Percentiles rank a stretch among this genome's conserved stretches.
Evolutionary conservation across 257 asterid species (phyloP).

Genomic region (Scutellaria baicalensis): DNA sequence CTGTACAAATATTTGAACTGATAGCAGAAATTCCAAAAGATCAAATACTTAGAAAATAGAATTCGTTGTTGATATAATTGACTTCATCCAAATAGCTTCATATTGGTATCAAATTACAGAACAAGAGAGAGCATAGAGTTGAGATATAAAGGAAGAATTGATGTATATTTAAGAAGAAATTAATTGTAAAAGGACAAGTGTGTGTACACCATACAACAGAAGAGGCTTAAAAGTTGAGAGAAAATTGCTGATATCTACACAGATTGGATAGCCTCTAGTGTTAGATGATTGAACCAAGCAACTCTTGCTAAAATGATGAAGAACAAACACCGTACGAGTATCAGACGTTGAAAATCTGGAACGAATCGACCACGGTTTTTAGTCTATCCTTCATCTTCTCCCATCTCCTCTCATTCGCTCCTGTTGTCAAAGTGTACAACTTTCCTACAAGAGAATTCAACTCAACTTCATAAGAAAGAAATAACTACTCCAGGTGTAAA

Average conservation of each 20-base stretch:
- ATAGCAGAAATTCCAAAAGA: no score
- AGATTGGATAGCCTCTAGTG: conserved; percentile 28
- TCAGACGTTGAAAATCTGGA: conserved; percentile 60
- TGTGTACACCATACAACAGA: conserved; percentile 5
- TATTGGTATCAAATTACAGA: no score
- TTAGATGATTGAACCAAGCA: conserved; percentile 12
- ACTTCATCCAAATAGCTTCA: no score
- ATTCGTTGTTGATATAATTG: no score
- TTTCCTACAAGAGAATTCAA: conserved; percentile 43
- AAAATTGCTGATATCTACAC: conserved; percentile 42
- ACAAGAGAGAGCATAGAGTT: no score
- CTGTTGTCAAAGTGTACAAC: conserved; percentile 83
- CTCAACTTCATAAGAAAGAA: background rate
- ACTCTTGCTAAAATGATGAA: conserved; percentile 2
- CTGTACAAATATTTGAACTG: no score
- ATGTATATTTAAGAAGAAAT: background rate
- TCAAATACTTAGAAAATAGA: no score
- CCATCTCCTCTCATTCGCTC: conserved; percentile 94
- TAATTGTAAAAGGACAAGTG: background rate
- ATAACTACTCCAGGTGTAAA: no score
- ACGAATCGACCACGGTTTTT: conserved; percentile 72
- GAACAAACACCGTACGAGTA: background rate
- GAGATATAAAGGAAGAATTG: background rate
- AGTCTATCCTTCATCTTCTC: conserved; percentile 84
- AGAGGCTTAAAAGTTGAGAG: conserved; percentile 16